These are phyloP conservation scores for Boletales sp. DNA, from an alignment of 768 basidiomycete species.

Conservation along the genomic window DNA sequence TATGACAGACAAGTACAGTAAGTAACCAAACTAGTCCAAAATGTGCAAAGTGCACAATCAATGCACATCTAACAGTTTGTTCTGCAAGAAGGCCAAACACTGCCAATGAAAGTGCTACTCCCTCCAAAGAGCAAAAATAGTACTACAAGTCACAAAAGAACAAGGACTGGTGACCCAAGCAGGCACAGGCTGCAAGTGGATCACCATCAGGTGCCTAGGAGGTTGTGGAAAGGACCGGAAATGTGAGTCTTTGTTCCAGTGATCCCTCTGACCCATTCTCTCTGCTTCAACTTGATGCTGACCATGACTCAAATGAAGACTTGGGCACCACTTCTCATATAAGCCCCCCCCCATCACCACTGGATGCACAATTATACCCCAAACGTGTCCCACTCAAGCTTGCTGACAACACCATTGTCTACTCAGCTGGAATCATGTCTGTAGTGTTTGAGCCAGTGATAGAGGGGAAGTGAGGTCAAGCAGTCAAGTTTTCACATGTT, in stretches of 20 bases:
- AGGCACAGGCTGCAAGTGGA: neutral
- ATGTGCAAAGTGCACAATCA: too few species aligned
- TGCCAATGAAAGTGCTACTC: slow-evolving; percentile 1
- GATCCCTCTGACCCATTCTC: neutral
- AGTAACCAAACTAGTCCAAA: too few species aligned
- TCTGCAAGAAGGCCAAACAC: neutral
- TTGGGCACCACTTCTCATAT: slow-evolving; percentile 2
- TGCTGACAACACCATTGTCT: neutral
- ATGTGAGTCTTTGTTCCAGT: neutral
- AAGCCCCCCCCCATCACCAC: neutral
- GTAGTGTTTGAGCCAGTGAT: slow-evolving; percentile 4
- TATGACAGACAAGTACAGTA: too few species aligned
- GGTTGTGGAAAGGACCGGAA: neutral
- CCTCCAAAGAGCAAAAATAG: neutral
- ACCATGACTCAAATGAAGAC: slow-evolving; percentile 1
- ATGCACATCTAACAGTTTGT: too few species aligned
- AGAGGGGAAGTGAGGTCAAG: neutral
- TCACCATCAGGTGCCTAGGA: neutral
- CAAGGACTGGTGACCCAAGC: neutral
- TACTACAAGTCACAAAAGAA: neutral
- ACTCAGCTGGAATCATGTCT: neutral
- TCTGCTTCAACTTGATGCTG: neutral
- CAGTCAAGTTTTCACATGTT: slow-evolving; percentile 13
- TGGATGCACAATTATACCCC: neutral
- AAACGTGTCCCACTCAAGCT: neutral